Percentiles rank a stretch among this genome's conserved stretches.
phyloP scores from a whole-genome alignment of 169 alveolate genomes.

The Toxoplasma gondii region DNA sequence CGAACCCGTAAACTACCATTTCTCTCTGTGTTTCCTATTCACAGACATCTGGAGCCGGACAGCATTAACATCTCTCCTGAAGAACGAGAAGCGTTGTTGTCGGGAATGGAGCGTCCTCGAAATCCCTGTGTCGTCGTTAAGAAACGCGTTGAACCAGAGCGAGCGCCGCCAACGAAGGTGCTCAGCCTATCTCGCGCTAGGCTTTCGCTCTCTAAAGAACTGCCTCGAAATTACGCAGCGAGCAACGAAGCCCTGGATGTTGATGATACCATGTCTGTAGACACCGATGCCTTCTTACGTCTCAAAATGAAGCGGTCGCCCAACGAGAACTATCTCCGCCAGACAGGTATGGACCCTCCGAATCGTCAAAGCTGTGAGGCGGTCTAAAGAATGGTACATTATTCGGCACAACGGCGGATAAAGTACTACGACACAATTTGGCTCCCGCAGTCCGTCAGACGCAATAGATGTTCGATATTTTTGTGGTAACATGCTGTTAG shows the following conservation, averaged over 20 bases:
- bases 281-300: background rate
- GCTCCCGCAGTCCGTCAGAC: too few relatives aligned
- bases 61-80: background rate
- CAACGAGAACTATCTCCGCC: background rate
- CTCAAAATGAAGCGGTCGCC: conserved; percentile 24
- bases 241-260: conserved; percentile 32
- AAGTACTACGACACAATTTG: too few relatives aligned
- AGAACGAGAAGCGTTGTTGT: background rate
- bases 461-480: too few relatives aligned
- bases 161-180: too few relatives aligned
- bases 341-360: background rate
- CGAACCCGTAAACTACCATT: too few relatives aligned
- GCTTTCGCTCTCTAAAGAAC: background rate
- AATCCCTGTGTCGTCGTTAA: too few relatives aligned
- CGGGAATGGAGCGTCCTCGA: background rate
- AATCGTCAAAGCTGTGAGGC: background rate
- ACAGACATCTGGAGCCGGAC: conserved; percentile 16
- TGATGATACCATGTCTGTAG: conserved; percentile 11
- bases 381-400: background rate
- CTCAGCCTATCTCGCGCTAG: too few relatives aligned
- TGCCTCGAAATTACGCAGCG: background rate
- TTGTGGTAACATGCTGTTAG: too few relatives aligned
- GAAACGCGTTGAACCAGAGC: too few relatives aligned
- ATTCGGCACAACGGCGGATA: too few relatives aligned
- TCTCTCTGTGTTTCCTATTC: background rate